A percentile compares a stretch with the other conserved stretches of the same genome.
Evolutionary conservation across 148 eudicot genomes (phyloP).

Genomic region (Fagopyrum esculentum): DNA sequence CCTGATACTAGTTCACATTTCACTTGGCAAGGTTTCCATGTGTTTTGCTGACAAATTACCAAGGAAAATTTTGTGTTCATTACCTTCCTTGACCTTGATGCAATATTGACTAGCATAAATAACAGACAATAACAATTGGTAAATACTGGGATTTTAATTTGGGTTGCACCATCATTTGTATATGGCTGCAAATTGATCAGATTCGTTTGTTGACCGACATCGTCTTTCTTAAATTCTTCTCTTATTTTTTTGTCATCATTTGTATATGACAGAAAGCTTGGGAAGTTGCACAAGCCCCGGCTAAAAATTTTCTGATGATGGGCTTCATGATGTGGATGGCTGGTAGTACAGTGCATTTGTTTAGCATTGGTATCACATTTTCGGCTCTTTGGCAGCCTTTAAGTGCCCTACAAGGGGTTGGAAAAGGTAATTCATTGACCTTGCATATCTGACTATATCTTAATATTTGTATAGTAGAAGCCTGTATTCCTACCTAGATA

Average conservation of each 20-base stretch:
- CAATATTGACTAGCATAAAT: not conserved
- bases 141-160: not conserved
- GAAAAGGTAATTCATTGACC: constrained; percentile 46
- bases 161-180: not conserved
- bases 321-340: constrained; percentile 99
- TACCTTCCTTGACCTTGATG: not conserved
- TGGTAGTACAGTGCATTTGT: constrained; percentile 94
- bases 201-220: not conserved
- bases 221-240: not conserved
- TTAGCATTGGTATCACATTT: constrained; percentile 94
- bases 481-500: not conserved
- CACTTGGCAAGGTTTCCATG: not conserved
- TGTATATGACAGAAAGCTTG: constrained; percentile 53
- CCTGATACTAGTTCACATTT: not conserved
- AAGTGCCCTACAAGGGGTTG: constrained; percentile 90
- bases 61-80: not conserved
- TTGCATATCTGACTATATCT: not conserved
- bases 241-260: not conserved
- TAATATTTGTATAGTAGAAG: too few relatives aligned
- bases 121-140: not conserved
- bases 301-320: constrained; percentile 91
- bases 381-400: constrained; percentile 95
- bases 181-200: not conserved
- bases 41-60: not conserved
- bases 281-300: constrained; percentile 97